A percentile compares a stretch with the other conserved stretches of the same genome.
Conservation (phyloP, 2,329 filamentous ascomycete species). For the Celoporthe dispersa region DNA sequence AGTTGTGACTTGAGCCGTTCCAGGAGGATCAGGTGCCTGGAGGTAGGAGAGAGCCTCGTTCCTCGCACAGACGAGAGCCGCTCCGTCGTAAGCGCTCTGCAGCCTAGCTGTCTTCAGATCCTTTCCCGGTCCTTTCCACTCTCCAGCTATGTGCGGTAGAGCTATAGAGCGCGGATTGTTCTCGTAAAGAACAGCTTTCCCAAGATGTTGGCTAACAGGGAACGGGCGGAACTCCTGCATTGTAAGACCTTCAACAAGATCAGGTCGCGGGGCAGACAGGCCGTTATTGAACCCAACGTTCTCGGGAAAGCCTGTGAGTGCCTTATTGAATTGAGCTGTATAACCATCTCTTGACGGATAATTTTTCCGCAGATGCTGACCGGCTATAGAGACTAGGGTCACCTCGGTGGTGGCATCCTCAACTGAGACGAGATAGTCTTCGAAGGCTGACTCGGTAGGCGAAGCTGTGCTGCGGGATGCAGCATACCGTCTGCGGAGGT, state of each 20-base stretch:
- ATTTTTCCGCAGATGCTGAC: neutral
- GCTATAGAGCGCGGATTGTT: neutral
- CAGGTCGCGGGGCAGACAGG: constrained; percentile 36
- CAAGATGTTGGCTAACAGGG: neutral
- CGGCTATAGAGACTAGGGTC: neutral
- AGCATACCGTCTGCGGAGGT: neutral
- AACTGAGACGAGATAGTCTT: neutral
- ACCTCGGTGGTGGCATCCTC: neutral
- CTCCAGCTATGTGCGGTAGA: neutral
- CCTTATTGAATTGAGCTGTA: neutral
- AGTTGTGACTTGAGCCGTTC: too few relatives aligned
- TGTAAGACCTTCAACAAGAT: constrained; percentile 35
- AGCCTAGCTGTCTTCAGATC: constrained; percentile 22
- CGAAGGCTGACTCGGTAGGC: neutral
- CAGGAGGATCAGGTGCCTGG: too few relatives aligned
- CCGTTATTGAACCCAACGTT: constrained; percentile 36
- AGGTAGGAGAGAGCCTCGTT: constrained; percentile 33
- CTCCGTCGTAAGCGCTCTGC: constrained; percentile 35
- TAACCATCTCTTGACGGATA: neutral
- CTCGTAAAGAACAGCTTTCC: neutral
- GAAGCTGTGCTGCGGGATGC: neutral
- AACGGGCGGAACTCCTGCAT: neutral
- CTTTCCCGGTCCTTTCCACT: neutral
- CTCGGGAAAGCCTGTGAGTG: constrained; percentile 29
- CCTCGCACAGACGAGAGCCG: constrained; percentile 36